These are phyloP conservation scores for Cystobasidiaceae sp. DNA, from an alignment of 1,284 basidiomycete genomes.

Conservation along the genomic window DNA sequence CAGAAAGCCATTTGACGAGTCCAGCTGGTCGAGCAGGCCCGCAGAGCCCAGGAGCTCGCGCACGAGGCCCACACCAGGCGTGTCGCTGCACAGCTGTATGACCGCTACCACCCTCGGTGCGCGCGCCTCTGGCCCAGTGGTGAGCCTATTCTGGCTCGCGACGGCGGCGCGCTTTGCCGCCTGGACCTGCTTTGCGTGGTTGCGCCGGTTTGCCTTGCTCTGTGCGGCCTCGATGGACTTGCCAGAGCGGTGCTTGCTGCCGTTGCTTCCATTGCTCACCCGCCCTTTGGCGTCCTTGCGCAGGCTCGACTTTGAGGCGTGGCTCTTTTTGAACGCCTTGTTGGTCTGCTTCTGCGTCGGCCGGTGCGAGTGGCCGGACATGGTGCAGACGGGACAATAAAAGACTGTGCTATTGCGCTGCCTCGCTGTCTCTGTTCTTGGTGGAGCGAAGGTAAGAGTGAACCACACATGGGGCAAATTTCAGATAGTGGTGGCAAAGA, in stretches of 20 bases:
- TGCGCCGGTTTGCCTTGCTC: conserved; percentile 67
- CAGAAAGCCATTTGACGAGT: not conserved
- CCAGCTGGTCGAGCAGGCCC: conserved; percentile 53
- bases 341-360: conserved; percentile 87
- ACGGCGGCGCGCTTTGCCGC: conserved; percentile 64
- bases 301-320: conserved; percentile 67
- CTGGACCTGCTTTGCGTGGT: conserved; percentile 72
- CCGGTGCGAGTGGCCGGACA: conserved; percentile 53
- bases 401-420: not conserved
- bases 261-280: not conserved
- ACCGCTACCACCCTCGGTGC: conserved; percentile 51
- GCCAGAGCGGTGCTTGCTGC: conserved; percentile 25
- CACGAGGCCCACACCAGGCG: conserved; percentile 56
- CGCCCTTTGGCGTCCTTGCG: conserved; percentile 38
- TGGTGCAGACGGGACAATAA: not conserved
- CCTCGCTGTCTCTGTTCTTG: not conserved
- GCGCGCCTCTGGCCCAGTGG: conserved; percentile 47
- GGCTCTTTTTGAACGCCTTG: conserved; percentile 75
- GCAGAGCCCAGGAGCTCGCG: conserved; percentile 61
- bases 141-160: conserved; percentile 51
- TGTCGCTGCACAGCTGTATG: conserved; percentile 67
- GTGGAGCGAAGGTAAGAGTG: too few relatives aligned
- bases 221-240: conserved; percentile 47
- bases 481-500: too few relatives aligned
- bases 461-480: too few relatives aligned